Evolutionary conservation across 495 filamentous ascomycete species (phyloP), one percentile per base, ranked within the genome.

Genomic region (Chaetomidium leptoderma): DNA sequence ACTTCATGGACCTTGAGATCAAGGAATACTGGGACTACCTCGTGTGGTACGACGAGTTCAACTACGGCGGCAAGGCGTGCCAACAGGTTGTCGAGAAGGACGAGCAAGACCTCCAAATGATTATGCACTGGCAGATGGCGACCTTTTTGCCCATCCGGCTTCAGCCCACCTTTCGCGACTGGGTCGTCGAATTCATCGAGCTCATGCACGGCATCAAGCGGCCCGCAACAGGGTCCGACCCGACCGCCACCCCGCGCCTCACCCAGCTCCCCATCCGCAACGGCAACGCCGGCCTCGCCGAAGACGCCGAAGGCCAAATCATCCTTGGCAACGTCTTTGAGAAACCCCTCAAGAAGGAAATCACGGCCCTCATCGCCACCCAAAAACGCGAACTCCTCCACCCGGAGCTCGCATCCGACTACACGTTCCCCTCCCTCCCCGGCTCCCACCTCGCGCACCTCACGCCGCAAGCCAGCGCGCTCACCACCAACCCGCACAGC

Each of bases 11-110:
- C 63, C 80, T 99, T 10, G 89, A 97, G 62, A 95, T 99, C 69
- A 96, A 92, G 63, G 93, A 99, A 69, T 99, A 97, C 69, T 99
- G 93, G 93, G 93, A 99, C 67, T 97, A 97, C 70, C 84, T 99
- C 0, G 85, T 96, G n/a, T 99, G 93, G 93, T 97, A 97, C 60
- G 93, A 99, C 69, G 91, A 96, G 72, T 93, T 91, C 76, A 99
- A 99, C 72, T 96, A 97, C 69, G 93, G 93, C 52, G 93, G 93
- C 54, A 96, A 93, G 66, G 95, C 90, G 3, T 93, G 88, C 66
- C 81, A 83, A 30, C 82, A 93, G 62, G 89, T 97, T 11, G 78
- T 87, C 27, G 93, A 95, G 66, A 70, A 67, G 21, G 92, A 96
- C 48, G 81, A 88, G 30, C 91, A 97, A 69, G 77, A 83, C n/a